Evolutionary conservation across 768 basidiomycete species (phyloP), one percentile per base, ranked within the genome.

Genomic region (Lactarius sp.): DNA sequence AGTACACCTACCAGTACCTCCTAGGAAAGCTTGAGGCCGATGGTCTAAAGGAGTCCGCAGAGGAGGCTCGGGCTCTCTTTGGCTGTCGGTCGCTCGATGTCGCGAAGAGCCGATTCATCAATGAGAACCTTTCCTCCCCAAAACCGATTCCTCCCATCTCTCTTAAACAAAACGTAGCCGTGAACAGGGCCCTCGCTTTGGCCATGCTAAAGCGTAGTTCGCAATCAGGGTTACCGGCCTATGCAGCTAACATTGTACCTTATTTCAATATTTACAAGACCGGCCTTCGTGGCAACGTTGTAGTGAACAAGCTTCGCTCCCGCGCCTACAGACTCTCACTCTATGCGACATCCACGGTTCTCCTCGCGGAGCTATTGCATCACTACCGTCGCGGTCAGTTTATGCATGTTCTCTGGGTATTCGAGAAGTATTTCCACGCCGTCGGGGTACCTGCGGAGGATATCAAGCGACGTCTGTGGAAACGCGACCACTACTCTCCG

Each of bases 391-490:
- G 57, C 14, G 52, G 60, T 27, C 36, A 71, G 10, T 44, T 65
- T 34, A 18, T 4, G 18, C 39, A 58, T 2, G 56, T 69, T 9
- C 60, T 71, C 42, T 49, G 74, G 52, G 73, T 79, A 0, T 90
- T 83, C 69, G 71, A 73, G 13, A 75, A 79, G 6, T 77, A 83
- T 58, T 88, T 86, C 68, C 78, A 78, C 59, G 65, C 77, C 7
- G 72, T 77, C 42, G 85, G 83, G 14, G 74, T 89, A n/a, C 85
- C 87, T 0, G 20, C n/a, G 10, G 42, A 61, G 13, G 61, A 64
- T 1, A 10, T 56, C 47, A 47, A 3, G 20, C 53, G 34, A 46
- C 53, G 14, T 4, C 47, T 68, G 3, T 62, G 56, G 57, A 46
- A 22, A 36, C 42, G 61, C 46, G 6, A 39, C n/a, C 50, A 63